phyloP scores from a whole-genome alignment of 108 stramenopile species.

The Cyclotella atomus region DNA sequence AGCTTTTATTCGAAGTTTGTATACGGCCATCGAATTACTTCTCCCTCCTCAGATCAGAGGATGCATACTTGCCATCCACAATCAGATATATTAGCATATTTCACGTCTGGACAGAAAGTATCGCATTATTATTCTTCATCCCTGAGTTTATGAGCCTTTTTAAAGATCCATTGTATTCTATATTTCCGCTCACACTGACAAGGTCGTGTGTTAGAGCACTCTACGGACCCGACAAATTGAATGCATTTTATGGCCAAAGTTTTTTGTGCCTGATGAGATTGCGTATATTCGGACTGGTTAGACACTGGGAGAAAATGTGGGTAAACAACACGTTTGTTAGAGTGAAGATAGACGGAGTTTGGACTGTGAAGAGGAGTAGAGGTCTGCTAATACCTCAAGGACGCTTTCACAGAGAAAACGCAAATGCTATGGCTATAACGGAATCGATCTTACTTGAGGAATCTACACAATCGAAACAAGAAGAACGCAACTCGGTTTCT shows the following conservation, averaged over 20 bases:
- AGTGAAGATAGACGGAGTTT: conserved; percentile 40
- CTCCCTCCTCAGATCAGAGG: conserved; percentile 63
- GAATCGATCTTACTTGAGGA: conserved; percentile 12
- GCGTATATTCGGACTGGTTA: conserved; percentile 79
- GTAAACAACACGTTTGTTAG: conserved; percentile 59
- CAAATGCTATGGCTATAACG: conserved; percentile 19
- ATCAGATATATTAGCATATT: conserved; percentile 69
- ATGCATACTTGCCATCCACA: conserved; percentile 75
- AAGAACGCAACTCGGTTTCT: background rate
- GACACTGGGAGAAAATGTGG: conserved; percentile 87
- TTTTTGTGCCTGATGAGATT: conserved; percentile 54
- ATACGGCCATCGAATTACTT: conserved; percentile 73
- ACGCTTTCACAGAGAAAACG: conserved; percentile 20
- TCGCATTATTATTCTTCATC: conserved; percentile 70
- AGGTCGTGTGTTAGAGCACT: conserved; percentile 34
- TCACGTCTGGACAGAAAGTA: conserved; percentile 68
- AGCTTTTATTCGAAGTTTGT: conserved; percentile 74
- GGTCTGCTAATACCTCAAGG: conserved; percentile 35
- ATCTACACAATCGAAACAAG: background rate
- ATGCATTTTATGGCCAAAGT: conserved; percentile 50
- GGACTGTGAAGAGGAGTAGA: conserved; percentile 40
- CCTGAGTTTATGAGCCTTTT: conserved; percentile 75
- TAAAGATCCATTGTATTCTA: conserved; percentile 19
- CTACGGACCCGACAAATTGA: conserved; percentile 44
- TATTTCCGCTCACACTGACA: conserved; percentile 18